Percentiles rank a stretch among this genome's conserved stretches.
Conservation (phyloP, 2,329 filamentous ascomycete genomes). For the Trichoderma semiorbis region DNA sequence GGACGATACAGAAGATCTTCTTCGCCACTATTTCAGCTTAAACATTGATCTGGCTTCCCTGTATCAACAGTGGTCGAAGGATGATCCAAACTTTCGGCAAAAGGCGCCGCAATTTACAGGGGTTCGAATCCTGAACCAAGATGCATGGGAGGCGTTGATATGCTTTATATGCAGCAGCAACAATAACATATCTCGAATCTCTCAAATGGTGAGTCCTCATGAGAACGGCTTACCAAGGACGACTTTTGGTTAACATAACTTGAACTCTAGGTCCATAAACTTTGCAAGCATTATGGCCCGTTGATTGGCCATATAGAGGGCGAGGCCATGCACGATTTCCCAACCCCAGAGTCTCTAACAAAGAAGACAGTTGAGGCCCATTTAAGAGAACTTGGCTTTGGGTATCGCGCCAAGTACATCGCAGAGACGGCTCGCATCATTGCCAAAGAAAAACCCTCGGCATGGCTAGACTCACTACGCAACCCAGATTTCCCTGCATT, state of each 20-base stretch:
- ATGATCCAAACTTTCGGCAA: conserved; percentile 83
- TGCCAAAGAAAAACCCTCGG: conserved; percentile 59
- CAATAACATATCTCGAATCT: conserved; percentile 94
- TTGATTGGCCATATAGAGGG: conserved; percentile 68
- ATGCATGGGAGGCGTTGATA: conserved; percentile 91
- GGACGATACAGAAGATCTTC: conserved; percentile 69
- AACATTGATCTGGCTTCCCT: conserved; percentile 69
- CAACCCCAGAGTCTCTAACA: conserved; percentile 68
- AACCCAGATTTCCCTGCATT: conserved; percentile 71
- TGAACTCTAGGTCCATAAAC: conserved; percentile 65
- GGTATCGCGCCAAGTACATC: conserved; percentile 92
- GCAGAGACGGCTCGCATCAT: conserved; percentile 78
- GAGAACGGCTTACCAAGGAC: neutral
- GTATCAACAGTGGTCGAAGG: conserved; percentile 82
- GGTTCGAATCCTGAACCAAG: conserved; percentile 87
- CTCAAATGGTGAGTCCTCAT: conserved; percentile 69
- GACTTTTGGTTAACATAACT: neutral
- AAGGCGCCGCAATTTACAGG: conserved; percentile 85
- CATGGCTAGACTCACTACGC: conserved; percentile 74
- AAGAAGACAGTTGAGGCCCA: conserved; percentile 72
- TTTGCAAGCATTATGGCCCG: conserved; percentile 81
- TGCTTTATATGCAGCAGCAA: conserved; percentile 99
- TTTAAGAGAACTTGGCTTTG: conserved; percentile 81
- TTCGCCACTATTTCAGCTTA: conserved; percentile 86
- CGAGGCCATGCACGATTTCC: conserved; percentile 82